Evolutionary conservation across 805 yeast genomes (phyloP).

Genomic region (Candida stauntonica): DNA sequence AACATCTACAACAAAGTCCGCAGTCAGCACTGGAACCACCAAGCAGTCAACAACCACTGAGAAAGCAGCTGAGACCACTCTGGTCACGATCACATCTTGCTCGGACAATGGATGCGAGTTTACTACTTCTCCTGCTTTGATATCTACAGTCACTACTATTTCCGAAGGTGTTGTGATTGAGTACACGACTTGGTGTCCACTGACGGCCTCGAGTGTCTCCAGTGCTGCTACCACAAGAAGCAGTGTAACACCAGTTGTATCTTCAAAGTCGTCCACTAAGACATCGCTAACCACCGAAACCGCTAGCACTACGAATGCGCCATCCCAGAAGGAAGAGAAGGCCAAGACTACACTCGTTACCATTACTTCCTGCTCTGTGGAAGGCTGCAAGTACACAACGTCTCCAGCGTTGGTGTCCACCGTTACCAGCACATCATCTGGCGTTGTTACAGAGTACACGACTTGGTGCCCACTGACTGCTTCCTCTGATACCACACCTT

Average conservation of each 20-base stretch:
- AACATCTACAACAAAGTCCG: too few relatives aligned
- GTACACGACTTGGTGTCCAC: slow-evolving; percentile 37
- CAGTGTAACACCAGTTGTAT: too few relatives aligned
- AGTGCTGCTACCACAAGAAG: slow-evolving; percentile 17
- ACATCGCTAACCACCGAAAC: neutral
- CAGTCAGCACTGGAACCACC: neutral
- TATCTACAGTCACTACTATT: slow-evolving; percentile 23
- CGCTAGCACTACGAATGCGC: too few relatives aligned
- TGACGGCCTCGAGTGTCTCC: slow-evolving; percentile 8
- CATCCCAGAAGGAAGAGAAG: too few relatives aligned
- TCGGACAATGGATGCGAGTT: slow-evolving; percentile 22
- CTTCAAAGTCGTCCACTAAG: too few relatives aligned
- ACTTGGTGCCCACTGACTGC: slow-evolving; percentile 35
- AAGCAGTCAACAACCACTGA: too few relatives aligned
- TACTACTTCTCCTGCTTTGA: slow-evolving; percentile 25
- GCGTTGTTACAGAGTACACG: slow-evolving; percentile 28
- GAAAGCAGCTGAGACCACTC: slow-evolving; percentile 11
- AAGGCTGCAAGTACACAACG: slow-evolving; percentile 25
- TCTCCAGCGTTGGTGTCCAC: slow-evolving; percentile 25
- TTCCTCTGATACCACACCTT: neutral
- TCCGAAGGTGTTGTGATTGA: slow-evolving; percentile 27
- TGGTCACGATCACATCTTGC: slow-evolving; percentile 20
- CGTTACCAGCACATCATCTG: slow-evolving; percentile 24
- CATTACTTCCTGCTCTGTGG: slow-evolving; percentile 19
- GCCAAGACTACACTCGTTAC: slow-evolving; percentile 16